phyloP scores from a whole-genome alignment of 179 eudicot species.

The Gypsophila paniculata region DNA sequence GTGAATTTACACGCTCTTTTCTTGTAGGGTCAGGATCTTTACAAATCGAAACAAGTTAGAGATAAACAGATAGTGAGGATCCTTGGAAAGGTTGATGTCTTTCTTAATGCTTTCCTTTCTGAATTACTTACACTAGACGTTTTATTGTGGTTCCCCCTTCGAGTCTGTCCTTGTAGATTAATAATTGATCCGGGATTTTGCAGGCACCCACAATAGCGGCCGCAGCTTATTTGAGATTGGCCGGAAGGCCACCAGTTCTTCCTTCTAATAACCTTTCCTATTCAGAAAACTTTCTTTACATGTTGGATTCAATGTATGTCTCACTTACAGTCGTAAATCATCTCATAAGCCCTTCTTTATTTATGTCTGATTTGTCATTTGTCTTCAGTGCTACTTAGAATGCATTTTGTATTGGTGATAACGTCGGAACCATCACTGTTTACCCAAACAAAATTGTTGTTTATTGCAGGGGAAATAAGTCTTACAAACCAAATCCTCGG shows the following conservation, averaged over 20 bases:
- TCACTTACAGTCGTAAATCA: neutral
- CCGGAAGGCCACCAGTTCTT: conserved; percentile 94
- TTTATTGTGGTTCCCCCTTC: neutral
- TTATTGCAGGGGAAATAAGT: conserved; percentile 64
- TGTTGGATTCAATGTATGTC: conserved; percentile 96
- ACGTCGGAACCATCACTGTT: neutral
- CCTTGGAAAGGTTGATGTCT: conserved; percentile 75
- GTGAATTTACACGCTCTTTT: neutral
- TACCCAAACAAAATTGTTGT: neutral
- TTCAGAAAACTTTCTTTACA: conserved; percentile 92
- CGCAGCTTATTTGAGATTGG: conserved; percentile 92
- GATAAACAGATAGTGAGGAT: conserved; percentile 97
- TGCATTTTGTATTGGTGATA: too few species aligned
- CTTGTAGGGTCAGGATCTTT: conserved; percentile 85
- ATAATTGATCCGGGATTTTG: conserved; percentile 13
- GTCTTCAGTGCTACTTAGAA: conserved; percentile 6
- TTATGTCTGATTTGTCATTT: neutral
- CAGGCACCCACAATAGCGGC: conserved; percentile 99
- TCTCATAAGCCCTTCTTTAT: neutral
- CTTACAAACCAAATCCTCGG: conserved; percentile 72
- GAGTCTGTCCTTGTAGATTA: neutral
- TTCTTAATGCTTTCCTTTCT: conserved; percentile 9
- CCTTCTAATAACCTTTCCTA: conserved; percentile 93
- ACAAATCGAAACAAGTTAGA: conserved; percentile 88
- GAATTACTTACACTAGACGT: neutral